Percentiles rank a stretch among this genome's conserved stretches.
Conservation (phyloP, 2,329 filamentous ascomycete species). For the Fusarium transvaalense region DNA sequence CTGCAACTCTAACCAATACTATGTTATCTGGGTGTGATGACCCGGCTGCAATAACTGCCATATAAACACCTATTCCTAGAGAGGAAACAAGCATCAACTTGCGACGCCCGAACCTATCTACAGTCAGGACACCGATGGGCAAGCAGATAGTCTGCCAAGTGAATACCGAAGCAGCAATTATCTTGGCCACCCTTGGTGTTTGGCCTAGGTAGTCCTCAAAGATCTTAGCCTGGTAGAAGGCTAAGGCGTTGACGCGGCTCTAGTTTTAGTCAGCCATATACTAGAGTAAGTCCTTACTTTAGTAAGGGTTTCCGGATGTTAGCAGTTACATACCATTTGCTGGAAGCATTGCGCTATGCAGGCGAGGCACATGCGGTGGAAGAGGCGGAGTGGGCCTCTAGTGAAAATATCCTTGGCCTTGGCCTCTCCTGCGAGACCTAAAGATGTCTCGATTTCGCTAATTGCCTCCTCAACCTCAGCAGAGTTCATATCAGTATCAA, state of each 20-base stretch:
- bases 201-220: slow-evolving; percentile 7
- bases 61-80: slow-evolving; percentile 3
- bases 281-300: too few species aligned
- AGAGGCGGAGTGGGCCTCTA: slow-evolving; percentile 3
- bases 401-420: slow-evolving; percentile 6
- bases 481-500: background rate
- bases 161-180: slow-evolving; percentile 5
- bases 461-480: background rate
- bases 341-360: slow-evolving; percentile 11
- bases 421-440: slow-evolving; percentile 5
- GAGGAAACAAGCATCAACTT: slow-evolving; percentile 10
- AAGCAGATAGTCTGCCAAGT: slow-evolving; percentile 15
- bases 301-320: too few species aligned
- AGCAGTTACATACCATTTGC: too few species aligned
- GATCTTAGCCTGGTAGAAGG: slow-evolving; percentile 17
- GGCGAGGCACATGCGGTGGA: slow-evolving; percentile 6
- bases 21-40: background rate
- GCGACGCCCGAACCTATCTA: slow-evolving; percentile 7
- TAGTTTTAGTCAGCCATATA: too few species aligned
- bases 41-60: slow-evolving; percentile 12
- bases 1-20: background rate
- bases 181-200: slow-evolving; percentile 1
- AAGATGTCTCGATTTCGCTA: background rate
- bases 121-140: background rate
- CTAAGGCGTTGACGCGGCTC: slow-evolving; percentile 4